These are phyloP conservation scores for Entomortierella chlamydospora DNA, from an alignment of 192 early-diverging fungal species.

Conservation along the genomic window DNA sequence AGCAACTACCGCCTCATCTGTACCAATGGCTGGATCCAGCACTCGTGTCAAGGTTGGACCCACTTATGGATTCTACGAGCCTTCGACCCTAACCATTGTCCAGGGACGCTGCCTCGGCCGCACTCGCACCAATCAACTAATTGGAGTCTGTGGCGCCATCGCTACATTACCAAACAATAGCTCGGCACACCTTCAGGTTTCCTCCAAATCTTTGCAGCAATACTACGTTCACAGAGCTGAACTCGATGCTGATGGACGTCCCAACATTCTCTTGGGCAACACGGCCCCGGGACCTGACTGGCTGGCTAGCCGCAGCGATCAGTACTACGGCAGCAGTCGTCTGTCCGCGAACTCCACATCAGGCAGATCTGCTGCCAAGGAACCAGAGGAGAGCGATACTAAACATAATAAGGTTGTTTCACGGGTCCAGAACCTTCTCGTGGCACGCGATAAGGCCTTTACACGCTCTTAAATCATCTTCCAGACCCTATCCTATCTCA, in stretches of 20 bases:
- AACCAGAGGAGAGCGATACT: background rate
- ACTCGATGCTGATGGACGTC: conserved; percentile 60
- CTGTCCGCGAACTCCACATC: conserved; percentile 18
- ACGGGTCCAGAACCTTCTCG: conserved; percentile 37
- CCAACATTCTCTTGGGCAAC: conserved; percentile 50
- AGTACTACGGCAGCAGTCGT: conserved; percentile 10
- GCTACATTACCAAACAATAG: conserved; percentile 59
- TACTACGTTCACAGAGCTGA: conserved; percentile 76
- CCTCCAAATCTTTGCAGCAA: conserved; percentile 58
- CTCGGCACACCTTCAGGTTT: conserved; percentile 46
- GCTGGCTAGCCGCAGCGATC: conserved; percentile 8
- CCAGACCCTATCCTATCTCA: background rate
- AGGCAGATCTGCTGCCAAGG: background rate
- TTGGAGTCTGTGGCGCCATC: conserved; percentile 76
- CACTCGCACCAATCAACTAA: conserved; percentile 52
- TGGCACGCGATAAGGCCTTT: conserved; percentile 27
- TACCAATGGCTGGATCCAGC: conserved; percentile 35
- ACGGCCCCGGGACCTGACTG: conserved; percentile 15
- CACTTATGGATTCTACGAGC: conserved; percentile 53
- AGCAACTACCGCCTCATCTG: background rate
- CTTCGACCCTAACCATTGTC: conserved; percentile 55
- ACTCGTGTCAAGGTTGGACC: conserved; percentile 49
- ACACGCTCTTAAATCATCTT: conserved; percentile 16
- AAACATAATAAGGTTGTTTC: conserved; percentile 25
- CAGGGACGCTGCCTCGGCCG: conserved; percentile 74